Conservation (phyloP, 345 rosid genomes). For the Aquilaria malaccensis region DNA sequence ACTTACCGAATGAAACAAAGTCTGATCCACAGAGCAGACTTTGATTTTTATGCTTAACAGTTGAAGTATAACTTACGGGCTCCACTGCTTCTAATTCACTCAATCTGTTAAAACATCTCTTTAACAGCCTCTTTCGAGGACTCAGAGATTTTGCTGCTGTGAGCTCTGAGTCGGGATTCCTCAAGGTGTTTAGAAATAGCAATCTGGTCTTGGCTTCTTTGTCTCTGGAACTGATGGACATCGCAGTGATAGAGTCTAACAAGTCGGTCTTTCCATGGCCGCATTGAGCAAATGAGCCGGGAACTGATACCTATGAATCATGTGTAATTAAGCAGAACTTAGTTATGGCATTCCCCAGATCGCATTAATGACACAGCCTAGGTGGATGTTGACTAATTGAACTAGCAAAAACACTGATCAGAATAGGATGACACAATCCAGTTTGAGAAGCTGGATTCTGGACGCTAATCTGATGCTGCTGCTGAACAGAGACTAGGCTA, state of each 20-base stretch:
- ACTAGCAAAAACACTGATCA: too few species aligned
- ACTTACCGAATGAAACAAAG: constrained; percentile 2
- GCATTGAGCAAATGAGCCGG: constrained; percentile 43
- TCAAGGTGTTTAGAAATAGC: constrained; percentile 60
- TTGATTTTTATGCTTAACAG: constrained; percentile 16
- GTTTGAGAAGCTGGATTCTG: too few species aligned
- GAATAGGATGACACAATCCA: too few species aligned
- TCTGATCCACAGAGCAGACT: constrained; percentile 4
- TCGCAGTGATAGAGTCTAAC: constrained; percentile 64
- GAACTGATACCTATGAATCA: constrained; percentile 6
- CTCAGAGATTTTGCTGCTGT: constrained; percentile 50
- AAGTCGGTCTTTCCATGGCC: constrained; percentile 29
- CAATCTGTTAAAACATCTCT: constrained; percentile 67
- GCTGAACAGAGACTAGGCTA: too few species aligned
- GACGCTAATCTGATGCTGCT: too few species aligned
- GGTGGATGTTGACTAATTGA: too few species aligned
- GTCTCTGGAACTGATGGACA: constrained; percentile 71
- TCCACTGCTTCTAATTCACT: constrained; percentile 43
- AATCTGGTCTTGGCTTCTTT: constrained; percentile 45
- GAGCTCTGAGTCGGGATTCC: constrained; percentile 39
- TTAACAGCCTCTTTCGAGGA: constrained; percentile 64
- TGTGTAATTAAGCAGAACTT: too few species aligned
- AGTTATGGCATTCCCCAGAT: too few species aligned
- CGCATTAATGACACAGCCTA: too few species aligned
- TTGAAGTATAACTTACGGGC: constrained; percentile 26